Evolutionary conservation across 306 rosid genomes (phyloP).

Genomic region (Prunus dulcis): DNA sequence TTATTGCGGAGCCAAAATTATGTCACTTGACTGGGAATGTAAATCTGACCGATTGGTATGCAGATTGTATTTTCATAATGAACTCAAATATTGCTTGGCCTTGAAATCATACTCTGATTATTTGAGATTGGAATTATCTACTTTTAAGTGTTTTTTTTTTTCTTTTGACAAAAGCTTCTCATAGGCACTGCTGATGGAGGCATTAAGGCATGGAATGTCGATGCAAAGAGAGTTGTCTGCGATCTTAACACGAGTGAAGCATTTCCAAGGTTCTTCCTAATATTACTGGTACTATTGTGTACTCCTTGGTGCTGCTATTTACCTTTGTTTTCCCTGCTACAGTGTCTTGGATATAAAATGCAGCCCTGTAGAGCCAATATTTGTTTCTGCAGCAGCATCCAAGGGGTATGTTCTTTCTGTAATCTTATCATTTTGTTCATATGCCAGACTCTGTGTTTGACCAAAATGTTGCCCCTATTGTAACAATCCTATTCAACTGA

Average conservation of each 20-base stretch:
- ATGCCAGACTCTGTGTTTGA: neutral
- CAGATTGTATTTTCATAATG: slow-evolving; percentile 24
- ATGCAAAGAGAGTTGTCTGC: slow-evolving; percentile 96
- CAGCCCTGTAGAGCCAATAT: slow-evolving; percentile 94
- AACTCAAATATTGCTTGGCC: slow-evolving; percentile 12
- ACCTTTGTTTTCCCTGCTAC: slow-evolving; percentile 31
- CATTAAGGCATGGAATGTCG: slow-evolving; percentile 96
- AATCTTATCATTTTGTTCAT: slow-evolving; percentile 11
- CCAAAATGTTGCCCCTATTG: slow-evolving; percentile 9
- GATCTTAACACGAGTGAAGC: slow-evolving; percentile 77
- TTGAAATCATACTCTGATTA: slow-evolving; percentile 4
- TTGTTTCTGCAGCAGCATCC: slow-evolving; percentile 94
- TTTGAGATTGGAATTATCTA: slow-evolving; percentile 22
- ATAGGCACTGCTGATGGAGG: slow-evolving; percentile 94
- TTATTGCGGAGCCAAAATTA: slow-evolving; percentile 85
- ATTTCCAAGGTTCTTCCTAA: slow-evolving; percentile 71
- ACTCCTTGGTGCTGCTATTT: slow-evolving; percentile 11
- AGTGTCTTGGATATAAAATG: slow-evolving; percentile 93
- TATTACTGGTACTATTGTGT: slow-evolving; percentile 5
- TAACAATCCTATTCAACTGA: neutral
- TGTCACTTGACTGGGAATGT: slow-evolving; percentile 97
- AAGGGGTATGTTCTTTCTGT: slow-evolving; percentile 54
- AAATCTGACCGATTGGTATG: slow-evolving; percentile 96
- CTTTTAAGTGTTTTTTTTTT: slow-evolving; percentile 31
- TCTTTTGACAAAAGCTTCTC: slow-evolving; percentile 70